phyloP scores from a whole-genome alignment of 345 rosid species.

The Erodium maritimum region DNA sequence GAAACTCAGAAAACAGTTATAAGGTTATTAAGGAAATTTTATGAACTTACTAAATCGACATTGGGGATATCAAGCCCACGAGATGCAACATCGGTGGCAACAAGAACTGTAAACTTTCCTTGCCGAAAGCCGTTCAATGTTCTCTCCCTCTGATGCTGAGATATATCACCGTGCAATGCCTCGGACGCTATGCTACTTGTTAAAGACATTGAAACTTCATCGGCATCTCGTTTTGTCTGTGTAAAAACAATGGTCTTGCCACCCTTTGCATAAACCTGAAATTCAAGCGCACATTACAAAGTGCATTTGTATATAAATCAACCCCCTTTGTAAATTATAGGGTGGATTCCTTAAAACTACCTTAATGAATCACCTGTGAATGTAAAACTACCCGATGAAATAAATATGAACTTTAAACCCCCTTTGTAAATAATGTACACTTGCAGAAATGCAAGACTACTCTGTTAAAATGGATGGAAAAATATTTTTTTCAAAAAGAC shows the following conservation, averaged over 20 bases:
- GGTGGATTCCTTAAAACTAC: too few relatives aligned
- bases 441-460: too few relatives aligned
- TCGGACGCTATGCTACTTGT: conserved; percentile 81
- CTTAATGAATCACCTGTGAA: too few relatives aligned
- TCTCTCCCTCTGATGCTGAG: conserved; percentile 99
- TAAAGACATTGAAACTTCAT: conserved; percentile 75
- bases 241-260: conserved; percentile 98
- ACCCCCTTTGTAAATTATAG: too few relatives aligned
- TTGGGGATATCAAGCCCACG: conserved; percentile 98
- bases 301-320: too few relatives aligned
- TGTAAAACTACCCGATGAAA: too few relatives aligned
- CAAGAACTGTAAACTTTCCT: conserved; percentile 95
- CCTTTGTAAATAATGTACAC: too few relatives aligned
- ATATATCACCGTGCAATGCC: conserved; percentile 96
- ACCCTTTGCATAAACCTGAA: conserved; percentile 90
- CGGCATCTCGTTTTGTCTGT: conserved; percentile 91
- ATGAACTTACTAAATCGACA: conserved; percentile 69
- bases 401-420: too few relatives aligned
- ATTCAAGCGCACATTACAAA: background rate
- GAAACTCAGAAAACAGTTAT: too few relatives aligned
- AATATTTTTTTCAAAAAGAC: too few relatives aligned
- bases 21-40: background rate
- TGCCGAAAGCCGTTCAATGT: conserved; percentile 84
- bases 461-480: too few relatives aligned
- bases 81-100: conserved; percentile 95